Conservation (phyloP, 176 grass and related monocot species). For the Bolboschoenus planiculmis region DNA sequence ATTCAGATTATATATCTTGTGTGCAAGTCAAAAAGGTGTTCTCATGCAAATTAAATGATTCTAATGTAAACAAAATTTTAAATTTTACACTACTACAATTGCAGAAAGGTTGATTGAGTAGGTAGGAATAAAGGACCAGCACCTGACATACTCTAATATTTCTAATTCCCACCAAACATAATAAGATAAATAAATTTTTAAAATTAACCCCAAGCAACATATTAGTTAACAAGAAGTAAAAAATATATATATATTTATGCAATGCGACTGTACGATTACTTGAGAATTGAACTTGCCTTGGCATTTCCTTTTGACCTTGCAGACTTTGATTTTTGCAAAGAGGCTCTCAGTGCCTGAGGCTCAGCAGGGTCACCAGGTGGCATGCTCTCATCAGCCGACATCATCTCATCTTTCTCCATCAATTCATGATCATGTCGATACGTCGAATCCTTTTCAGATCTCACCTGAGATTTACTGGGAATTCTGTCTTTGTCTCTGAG, state of each 20-base stretch:
- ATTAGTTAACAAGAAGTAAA: neutral
- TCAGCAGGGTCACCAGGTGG: neutral
- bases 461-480: constrained; percentile 3
- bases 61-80: neutral
- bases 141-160: neutral
- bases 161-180: neutral
- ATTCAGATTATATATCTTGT: neutral
- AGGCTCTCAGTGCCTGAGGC: constrained; percentile 1
- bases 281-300: constrained; percentile 31
- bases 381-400: neutral
- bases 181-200: neutral
- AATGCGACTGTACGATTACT: neutral
- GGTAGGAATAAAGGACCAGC: neutral
- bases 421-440: neutral
- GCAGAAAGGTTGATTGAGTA: neutral
- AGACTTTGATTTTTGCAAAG: constrained; percentile 31
- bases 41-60: neutral
- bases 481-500: constrained; percentile 11
- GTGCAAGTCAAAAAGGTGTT: neutral
- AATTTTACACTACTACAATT: neutral
- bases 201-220: neutral
- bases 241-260: neutral
- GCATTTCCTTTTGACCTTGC: constrained; percentile 26
- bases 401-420: neutral
- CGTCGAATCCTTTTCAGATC: neutral